Evolutionary conservation across 495 filamentous ascomycete genomes (phyloP), one percentile per base, ranked within the genome.

Genomic region (Cercophora samala): DNA sequence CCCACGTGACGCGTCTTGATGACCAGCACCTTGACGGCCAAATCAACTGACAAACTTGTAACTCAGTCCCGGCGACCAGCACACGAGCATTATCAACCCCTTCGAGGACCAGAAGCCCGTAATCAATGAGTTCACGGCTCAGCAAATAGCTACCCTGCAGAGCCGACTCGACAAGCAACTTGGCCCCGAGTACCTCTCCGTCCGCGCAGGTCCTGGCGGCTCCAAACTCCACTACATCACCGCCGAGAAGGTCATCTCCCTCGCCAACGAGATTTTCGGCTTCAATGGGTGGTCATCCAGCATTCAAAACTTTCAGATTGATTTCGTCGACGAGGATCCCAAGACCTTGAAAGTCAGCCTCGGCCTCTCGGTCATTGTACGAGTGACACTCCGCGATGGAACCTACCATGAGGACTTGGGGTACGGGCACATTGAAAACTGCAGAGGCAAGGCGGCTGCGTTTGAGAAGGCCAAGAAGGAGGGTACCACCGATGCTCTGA

Each of bases 401-500:
- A 94, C 95, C 19, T 97, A 85, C 74, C 96, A 97, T 75, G 95
- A 99, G 79, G 95, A 99, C 76, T 88, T 98, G 62, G 95, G 95
- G 1, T 98, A 97, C 70, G 95, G 96, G 3, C 88, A 93, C 67
- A 96, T 95, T 62, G 94, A 97, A 75, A 99, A 98, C 69, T 91
- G 88, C 78, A 97, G 96, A 78, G 89, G 90, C 25, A 98, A 98
- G 79, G 94, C 93, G 0, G 87, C 91, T 6, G 94, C 93, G 2
- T 97, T 97, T 72, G 94, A 98, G 76, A 98, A 98, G 76, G 92
- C 94, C 1, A 98, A 97, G 80, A 99, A 99, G 75, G 93, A 98
- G 79, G 96, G 91, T 5, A 96, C 93, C 21, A 98, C 95, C 22
- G 95, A 99, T 82, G 93, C 86, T 0, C 77, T 98, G 68, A 99